Percentiles rank a stretch among this genome's conserved stretches.
These are phyloP conservation scores for Diaporthe destruens DNA, from an alignment of 2,329 filamentous ascomycete genomes.

Conservation along the genomic window DNA sequence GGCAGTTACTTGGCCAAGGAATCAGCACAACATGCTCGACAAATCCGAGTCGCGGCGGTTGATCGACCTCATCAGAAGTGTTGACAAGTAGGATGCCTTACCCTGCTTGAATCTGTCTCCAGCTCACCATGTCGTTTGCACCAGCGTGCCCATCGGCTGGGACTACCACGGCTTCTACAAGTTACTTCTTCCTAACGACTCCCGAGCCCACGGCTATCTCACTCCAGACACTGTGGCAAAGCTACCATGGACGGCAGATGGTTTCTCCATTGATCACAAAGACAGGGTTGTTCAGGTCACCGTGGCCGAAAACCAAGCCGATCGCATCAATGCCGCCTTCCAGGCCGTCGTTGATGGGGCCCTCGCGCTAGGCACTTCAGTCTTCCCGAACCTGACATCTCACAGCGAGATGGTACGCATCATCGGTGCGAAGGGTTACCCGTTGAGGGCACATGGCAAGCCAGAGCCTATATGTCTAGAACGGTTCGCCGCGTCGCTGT, in stretches of 20 bases:
- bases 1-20: not conserved
- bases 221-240: constrained; percentile 44
- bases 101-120: not conserved
- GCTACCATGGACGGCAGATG: constrained; percentile 52
- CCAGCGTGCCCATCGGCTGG: constrained; percentile 48
- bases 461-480: constrained; percentile 59
- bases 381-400: constrained; percentile 53
- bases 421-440: constrained; percentile 50
- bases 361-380: constrained; percentile 49
- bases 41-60: not conserved
- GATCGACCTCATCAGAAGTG: constrained; percentile 29
- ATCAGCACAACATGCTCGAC: not conserved
- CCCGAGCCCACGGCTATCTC: constrained; percentile 48
- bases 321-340: constrained; percentile 53
- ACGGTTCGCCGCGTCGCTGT: constrained; percentile 71
- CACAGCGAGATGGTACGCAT: constrained; percentile 60
- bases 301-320: not conserved
- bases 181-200: constrained; percentile 47
- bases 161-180: constrained; percentile 45
- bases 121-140: not conserved
- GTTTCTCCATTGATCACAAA: constrained; percentile 53
- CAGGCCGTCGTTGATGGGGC: constrained; percentile 56
- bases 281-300: constrained; percentile 51
- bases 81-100: constrained; percentile 32
- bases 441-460: not conserved